These are phyloP conservation scores for Micractinium conductrix DNA, from an alignment of 139 green algal species.

Conservation along the genomic window DNA sequence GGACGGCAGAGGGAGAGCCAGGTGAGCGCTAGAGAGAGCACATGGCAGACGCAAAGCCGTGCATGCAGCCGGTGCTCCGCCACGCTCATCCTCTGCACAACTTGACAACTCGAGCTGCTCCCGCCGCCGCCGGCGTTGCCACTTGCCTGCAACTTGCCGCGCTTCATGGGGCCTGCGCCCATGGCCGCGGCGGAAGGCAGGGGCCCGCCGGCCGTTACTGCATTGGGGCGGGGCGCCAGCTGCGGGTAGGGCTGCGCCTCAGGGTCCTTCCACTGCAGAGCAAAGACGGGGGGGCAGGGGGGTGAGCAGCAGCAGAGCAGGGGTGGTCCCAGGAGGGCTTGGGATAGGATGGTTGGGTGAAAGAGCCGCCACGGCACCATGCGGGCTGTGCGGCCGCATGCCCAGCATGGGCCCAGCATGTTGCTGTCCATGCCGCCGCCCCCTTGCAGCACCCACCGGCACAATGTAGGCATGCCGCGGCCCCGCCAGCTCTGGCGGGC, in stretches of 20 bases:
- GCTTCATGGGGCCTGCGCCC: not conserved
- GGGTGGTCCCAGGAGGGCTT: too few relatives aligned
- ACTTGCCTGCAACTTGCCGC: constrained; percentile 16
- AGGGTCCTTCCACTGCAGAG: constrained; percentile 23
- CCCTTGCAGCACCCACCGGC: not conserved
- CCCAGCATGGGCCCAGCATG: too few relatives aligned
- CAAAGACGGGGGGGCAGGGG: not conserved
- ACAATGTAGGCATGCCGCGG: constrained; percentile 9
- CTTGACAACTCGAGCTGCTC: too few relatives aligned
- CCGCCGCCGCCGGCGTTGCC: too few relatives aligned
- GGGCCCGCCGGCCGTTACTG: not conserved
- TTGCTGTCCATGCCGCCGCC: not conserved
- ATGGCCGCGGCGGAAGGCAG: not conserved
- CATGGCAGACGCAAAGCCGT: too few relatives aligned
- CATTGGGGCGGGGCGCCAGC: not conserved
- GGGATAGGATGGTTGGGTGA: too few relatives aligned
- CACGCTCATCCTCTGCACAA: too few relatives aligned
- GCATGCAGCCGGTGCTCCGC: too few relatives aligned
- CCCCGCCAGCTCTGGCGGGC: constrained; percentile 23
- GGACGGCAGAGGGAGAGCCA: not conserved
- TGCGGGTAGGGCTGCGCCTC: constrained; percentile 16
- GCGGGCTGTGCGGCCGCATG: too few relatives aligned
- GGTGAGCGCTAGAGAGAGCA: too few relatives aligned
- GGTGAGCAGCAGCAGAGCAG: not conserved
- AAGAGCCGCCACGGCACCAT: too few relatives aligned